Base-by-base conservation (phyloP, 192 early-diverging fungal genomes). In the Mortierella claussenii region DNA sequence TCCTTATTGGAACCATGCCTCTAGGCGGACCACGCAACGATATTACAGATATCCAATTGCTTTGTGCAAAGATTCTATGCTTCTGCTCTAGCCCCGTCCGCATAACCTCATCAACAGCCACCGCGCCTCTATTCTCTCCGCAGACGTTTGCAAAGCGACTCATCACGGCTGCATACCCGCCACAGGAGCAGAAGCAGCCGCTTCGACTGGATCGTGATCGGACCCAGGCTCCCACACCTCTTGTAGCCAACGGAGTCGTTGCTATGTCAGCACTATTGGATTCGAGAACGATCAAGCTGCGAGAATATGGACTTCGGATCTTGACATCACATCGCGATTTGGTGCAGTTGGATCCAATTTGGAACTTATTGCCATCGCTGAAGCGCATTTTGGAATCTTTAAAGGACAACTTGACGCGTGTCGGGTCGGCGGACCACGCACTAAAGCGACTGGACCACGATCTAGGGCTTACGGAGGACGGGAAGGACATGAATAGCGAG, bases 31-130 rank as follows among this genome's bases (percentile, higher is more conserved):
- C 57, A 3, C 17, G 42, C 28, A 36, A 46, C 24, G 63, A 75
- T n/a, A 58, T 63, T 7, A 43, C 48, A 1, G 70, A 75, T 24
- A 37, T 75, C 13, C 70, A 75, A 45, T 42, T 59, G 17, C 43
- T 75, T 26, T 65, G 63, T 10, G 70, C 70, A n/a, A 75, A 75
- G 51, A 66, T 75, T 40, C 23, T 75, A 4, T 54, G 37, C n/a
- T 66, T 49, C 26, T 75, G 62, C 10, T 24, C 55, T 36, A 59
- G 59, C 51, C 49, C 44, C 8, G 32, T 20, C 2, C 27, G 18
- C 20, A 47, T 40, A 10, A 40, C 37, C 13, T 13, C 37, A 7
- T 40, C 13, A 40, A 7, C 37, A 40, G 13, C 37, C 37, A 10
- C 37, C 7, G 13, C 7, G 7, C 8, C 37, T 10, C 13, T 40